phyloP scores from a whole-genome alignment of 129 eudicot species.

The Flaveria linearis region DNA sequence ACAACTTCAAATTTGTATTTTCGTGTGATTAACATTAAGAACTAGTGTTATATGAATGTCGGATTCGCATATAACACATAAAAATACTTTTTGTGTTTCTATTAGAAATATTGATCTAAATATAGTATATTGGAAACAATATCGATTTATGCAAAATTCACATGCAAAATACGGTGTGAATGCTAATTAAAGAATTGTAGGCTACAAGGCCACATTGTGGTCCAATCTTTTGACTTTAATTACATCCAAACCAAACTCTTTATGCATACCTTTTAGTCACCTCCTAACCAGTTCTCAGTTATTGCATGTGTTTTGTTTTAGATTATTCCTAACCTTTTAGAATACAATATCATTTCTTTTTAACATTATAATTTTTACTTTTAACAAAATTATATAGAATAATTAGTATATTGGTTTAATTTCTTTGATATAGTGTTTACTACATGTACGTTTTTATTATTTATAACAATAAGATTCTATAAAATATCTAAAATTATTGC shows the following conservation, averaged over 20 bases:
- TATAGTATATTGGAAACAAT: background rate
- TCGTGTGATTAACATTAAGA: background rate
- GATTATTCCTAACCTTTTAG: constrained; percentile 15
- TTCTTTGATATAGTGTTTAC: background rate
- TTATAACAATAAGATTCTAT: too few species aligned
- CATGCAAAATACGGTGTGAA: constrained; percentile 30
- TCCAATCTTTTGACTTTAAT: constrained; percentile 39
- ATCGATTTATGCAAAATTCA: background rate
- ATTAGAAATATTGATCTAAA: background rate
- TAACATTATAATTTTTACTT: background rate
- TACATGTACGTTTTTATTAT: background rate
- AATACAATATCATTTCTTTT: background rate
- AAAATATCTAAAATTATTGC: too few species aligned
- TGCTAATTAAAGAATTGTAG: constrained; percentile 31
- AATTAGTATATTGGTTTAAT: background rate
- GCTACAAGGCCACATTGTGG: constrained; percentile 33
- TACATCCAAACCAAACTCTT: constrained; percentile 30
- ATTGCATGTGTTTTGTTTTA: constrained; percentile 9
- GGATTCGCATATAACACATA: too few species aligned
- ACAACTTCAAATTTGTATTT: background rate
- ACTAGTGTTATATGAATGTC: too few species aligned
- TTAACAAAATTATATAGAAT: background rate
- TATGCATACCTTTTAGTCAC: constrained; percentile 18
- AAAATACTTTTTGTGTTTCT: too few species aligned
- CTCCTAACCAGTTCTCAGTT: constrained; percentile 21